Percentiles rank a stretch among this genome's conserved stretches.
Conservation (phyloP, 176 grass and related monocot species). For the Saccharum officinarum region DNA sequence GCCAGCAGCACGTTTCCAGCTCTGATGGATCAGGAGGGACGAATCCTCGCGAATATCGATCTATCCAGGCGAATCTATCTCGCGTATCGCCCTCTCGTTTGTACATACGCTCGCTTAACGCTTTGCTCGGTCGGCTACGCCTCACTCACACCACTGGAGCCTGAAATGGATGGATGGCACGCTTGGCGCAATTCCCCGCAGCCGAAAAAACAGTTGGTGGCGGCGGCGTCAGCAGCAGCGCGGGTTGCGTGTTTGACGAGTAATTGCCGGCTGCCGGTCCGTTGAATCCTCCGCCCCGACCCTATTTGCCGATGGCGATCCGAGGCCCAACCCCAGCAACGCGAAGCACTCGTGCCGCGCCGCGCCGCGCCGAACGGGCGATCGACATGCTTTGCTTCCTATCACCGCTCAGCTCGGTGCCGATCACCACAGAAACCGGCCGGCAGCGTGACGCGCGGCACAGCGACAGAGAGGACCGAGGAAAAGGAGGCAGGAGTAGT, state of each 20-base stretch:
- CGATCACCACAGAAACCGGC: not conserved
- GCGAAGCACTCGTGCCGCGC: not conserved
- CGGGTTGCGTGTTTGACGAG: slow-evolving; percentile 33
- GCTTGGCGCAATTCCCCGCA: not conserved
- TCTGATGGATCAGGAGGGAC: not conserved
- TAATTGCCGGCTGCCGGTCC: not conserved
- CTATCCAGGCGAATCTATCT: not conserved
- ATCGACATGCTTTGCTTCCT: not conserved
- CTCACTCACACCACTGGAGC: not conserved
- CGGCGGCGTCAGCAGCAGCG: not conserved
- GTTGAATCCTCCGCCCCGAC: slow-evolving; percentile 12
- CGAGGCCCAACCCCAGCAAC: no score
- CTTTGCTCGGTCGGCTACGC: not conserved
- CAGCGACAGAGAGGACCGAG: not conserved
- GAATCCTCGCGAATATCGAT: not conserved
- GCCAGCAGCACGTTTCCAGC: not conserved
- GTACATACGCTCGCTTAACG: not conserved
- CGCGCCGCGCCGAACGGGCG: slow-evolving; percentile 14
- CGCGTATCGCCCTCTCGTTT: not conserved
- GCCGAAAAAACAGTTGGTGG: slow-evolving; percentile 1
- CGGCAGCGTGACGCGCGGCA: not conserved
- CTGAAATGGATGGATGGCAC: not conserved
- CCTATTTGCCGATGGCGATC: slow-evolving; percentile 16
- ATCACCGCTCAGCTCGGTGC: not conserved
- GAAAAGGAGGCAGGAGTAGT: not conserved